phyloP scores from a whole-genome alignment of 2,329 filamentous ascomycete species.

The Triangularia setosa region DNA sequence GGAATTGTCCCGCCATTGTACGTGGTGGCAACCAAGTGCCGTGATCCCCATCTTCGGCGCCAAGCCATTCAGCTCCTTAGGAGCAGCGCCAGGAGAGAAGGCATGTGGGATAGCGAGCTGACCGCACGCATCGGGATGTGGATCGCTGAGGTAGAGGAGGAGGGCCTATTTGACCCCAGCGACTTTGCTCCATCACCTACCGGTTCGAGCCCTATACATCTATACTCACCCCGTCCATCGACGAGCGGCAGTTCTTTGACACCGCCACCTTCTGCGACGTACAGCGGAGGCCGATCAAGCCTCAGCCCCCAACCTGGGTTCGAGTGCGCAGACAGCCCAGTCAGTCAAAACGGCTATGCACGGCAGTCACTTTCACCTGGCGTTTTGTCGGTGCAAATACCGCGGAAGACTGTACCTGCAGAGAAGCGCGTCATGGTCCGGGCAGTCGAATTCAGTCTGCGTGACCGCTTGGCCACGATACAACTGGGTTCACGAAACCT shows the following conservation, averaged over 20 bases:
- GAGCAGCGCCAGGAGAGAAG: constrained; percentile 59
- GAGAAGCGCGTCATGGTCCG: constrained; percentile 54
- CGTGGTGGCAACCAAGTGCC: constrained; percentile 63
- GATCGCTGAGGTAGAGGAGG: constrained; percentile 54
- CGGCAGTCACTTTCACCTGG: constrained; percentile 39
- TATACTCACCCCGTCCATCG: constrained; percentile 19
- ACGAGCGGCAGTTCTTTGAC: constrained; percentile 25
- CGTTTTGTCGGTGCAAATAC: not conserved
- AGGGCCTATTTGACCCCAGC: constrained; percentile 29
- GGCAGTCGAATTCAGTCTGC: constrained; percentile 54
- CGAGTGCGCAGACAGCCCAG: constrained; percentile 35
- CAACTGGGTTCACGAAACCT: constrained; percentile 52
- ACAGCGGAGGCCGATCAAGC: not conserved
- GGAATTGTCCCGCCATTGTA: constrained; percentile 63
- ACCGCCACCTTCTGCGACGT: constrained; percentile 29
- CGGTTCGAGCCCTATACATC: constrained; percentile 25
- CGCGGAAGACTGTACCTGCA: constrained; percentile 42
- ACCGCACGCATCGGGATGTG: constrained; percentile 52
- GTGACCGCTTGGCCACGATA: constrained; percentile 46
- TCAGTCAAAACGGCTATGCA: constrained; percentile 44
- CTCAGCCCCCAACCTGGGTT: not conserved
- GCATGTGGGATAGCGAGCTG: constrained; percentile 65
- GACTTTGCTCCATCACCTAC: constrained; percentile 28
- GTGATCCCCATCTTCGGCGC: constrained; percentile 52
- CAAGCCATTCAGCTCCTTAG: constrained; percentile 59